Conservation (phyloP, 257 asterid genomes). For the Euphrasia confusa region DNA sequence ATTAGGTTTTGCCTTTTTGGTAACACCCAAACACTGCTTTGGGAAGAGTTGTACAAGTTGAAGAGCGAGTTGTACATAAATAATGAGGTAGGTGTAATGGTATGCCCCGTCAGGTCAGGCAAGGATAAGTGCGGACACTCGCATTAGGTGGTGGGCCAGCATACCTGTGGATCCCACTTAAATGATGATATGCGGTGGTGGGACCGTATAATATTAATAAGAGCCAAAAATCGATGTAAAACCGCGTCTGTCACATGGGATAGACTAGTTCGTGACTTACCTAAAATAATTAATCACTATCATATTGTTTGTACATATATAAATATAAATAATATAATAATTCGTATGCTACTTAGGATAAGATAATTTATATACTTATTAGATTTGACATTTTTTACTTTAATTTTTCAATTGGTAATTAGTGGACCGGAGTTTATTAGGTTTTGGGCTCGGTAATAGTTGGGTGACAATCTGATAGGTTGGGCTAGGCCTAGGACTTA, state of each 20-base stretch:
- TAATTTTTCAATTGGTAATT: too few species aligned
- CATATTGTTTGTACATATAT: background rate
- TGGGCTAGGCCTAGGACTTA: too few species aligned
- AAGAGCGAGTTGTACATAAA: background rate
- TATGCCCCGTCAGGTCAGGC: background rate
- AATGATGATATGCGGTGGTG: background rate
- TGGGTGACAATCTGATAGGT: too few species aligned
- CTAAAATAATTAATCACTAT: conserved; percentile 19
- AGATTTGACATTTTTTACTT: too few species aligned
- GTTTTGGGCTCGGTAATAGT: too few species aligned
- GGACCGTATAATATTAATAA: background rate
- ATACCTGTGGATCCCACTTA: background rate
- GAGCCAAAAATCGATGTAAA: background rate
- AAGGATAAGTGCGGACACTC: background rate
- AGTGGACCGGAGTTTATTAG: too few species aligned
- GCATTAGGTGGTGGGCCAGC: background rate
- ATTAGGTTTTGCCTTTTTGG: too few species aligned
- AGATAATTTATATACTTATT: too few species aligned
- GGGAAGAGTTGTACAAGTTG: background rate
- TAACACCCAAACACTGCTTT: background rate
- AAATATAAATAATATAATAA: too few species aligned
- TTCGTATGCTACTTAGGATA: too few species aligned
- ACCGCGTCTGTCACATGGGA: conserved; percentile 11
- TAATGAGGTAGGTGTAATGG: background rate
- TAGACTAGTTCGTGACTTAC: background rate